Evolutionary conservation across 2,329 filamentous ascomycete genomes (phyloP), one percentile per base, ranked within the genome.

Genomic region (Exophiala calicioides): DNA sequence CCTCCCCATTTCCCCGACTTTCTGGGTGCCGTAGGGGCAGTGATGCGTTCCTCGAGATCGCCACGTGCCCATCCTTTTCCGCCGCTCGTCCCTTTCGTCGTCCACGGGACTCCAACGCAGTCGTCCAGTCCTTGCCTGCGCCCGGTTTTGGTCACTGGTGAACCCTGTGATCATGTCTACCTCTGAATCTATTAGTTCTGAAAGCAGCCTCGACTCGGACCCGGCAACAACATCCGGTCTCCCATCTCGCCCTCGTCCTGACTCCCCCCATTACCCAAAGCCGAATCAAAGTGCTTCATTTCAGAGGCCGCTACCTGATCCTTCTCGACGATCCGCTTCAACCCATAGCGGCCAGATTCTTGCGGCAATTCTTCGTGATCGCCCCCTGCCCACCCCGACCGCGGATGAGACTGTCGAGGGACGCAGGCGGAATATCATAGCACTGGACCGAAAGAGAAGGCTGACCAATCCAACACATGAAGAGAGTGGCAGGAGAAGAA

Each of bases 401-500:
- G 23, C 26, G 16, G 53, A 56, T 27, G 42, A 50, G 31, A 53
- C 44, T 19, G 20, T 44, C 3, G 53, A 56, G 43, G 47, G 53
- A 32, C 47, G 56, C 23, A 52, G 56, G 39, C 47, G 45, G 24
- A 55, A 47, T 24, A 44, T 56, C 13, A 50, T 54, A 18, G 53
- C 56, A 10, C 53, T 64, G 43, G 69, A 72, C 47, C 64, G 70
- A 34, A 73, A 72, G 58, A 65, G 70, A 50, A 66, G 69, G 50
- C 54, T 73, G 42, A 66, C 66, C n/a, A 65, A 63, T 40, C 50
- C 63, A 20, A 55, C 62, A 13, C 61, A 67, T 39, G 62, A 68
- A 40, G 64, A 65, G 40, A 42, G 53, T 27, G 47, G 47, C 7
- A 52, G 58, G 41, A 56, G 59, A 47, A 58, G 60, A 31, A 55